Conservation (phyloP, 495 filamentous ascomycete genomes). For the Daldinia caldariorum region DNA sequence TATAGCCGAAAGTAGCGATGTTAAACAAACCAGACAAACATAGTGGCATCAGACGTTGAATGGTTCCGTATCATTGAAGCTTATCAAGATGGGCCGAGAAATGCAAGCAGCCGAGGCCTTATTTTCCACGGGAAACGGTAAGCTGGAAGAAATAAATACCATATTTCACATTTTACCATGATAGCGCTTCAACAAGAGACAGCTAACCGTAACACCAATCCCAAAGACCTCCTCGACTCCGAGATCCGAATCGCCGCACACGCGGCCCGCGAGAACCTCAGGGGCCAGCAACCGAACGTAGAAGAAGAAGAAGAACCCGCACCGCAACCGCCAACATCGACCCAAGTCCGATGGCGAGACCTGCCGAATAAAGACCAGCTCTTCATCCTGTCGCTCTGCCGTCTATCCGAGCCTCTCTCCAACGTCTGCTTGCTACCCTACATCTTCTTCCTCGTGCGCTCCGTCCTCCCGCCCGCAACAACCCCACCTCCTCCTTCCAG, state of each 20-base stretch:
- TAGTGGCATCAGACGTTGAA: slow-evolving; percentile 2
- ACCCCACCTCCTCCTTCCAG: slow-evolving; percentile 3
- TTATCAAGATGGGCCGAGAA: slow-evolving; percentile 27
- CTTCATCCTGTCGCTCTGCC: slow-evolving; percentile 61
- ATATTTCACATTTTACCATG: neutral
- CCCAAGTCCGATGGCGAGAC: slow-evolving; percentile 48
- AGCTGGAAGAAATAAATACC: neutral
- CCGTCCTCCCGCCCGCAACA: slow-evolving; percentile 47
- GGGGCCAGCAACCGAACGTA: slow-evolving; percentile 6
- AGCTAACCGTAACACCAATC: neutral
- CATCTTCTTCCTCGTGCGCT: slow-evolving; percentile 67
- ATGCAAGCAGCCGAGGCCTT: slow-evolving; percentile 12
- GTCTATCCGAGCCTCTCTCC: slow-evolving; percentile 62
- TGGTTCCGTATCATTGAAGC: neutral
- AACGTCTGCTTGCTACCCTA: slow-evolving; percentile 63
- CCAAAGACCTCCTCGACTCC: slow-evolving; percentile 16
- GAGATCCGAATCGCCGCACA: slow-evolving; percentile 16
- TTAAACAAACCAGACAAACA: neutral
- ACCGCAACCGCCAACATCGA: slow-evolving; percentile 4
- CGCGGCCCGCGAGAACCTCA: slow-evolving; percentile 6
- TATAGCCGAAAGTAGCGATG: neutral
- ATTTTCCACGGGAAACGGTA: slow-evolving; percentile 30
- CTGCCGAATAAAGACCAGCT: slow-evolving; percentile 64
- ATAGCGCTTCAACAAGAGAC: no score
- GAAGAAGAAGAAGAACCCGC: neutral